Evolutionary conservation across 148 eudicot genomes (phyloP), one percentile per base, ranked within the genome.

Genomic region (Chenopodium berlandieri): DNA sequence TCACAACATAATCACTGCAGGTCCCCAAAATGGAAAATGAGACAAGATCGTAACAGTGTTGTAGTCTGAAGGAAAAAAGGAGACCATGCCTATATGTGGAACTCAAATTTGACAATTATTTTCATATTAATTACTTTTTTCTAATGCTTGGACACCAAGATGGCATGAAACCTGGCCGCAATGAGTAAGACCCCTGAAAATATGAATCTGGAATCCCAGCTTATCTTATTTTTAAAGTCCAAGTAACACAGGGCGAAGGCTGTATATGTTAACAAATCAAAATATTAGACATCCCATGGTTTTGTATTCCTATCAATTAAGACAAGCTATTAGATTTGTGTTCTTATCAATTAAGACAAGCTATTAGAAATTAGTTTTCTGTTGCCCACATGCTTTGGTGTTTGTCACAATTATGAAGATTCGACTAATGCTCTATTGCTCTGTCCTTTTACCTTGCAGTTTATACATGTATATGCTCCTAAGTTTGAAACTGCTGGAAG

Each of bases 401-500:
- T 71, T 20, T 25, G 9, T 69, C 62, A 69, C 52, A 20, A 20
- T 58, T 37, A 3, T 76, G 11, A 71, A 52, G 34, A 40, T 72
- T 58, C 56, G 52, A 54, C 40, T 52, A 47, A n/a, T 56, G 20
- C 40, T 84, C 37, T 80, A 25, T 78, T 56, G 8, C 40, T 84
- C 62, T 80, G 20, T 78, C 52, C 74, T n/a, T 75, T 66, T 65
- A 48, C 52, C 52, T 75, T 88, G 92, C 95, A 93, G 97, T 86
- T 93, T 44, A 82, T 90, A 70, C 87, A 88, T 79, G 97, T 93
- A 72, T 92, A 93, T 82, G 85, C 78, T 31, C 89, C 95, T 20
- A 91, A 89, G 82, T 92, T 88, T 79, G 95, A 93, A 79, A 89
- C 91, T 56, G 97, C 89, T 67, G 97, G 97, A 83, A 86, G 81